These are phyloP conservation scores for Omphalotus olearius DNA, from an alignment of 1,284 basidiomycete species.

Conservation along the genomic window DNA sequence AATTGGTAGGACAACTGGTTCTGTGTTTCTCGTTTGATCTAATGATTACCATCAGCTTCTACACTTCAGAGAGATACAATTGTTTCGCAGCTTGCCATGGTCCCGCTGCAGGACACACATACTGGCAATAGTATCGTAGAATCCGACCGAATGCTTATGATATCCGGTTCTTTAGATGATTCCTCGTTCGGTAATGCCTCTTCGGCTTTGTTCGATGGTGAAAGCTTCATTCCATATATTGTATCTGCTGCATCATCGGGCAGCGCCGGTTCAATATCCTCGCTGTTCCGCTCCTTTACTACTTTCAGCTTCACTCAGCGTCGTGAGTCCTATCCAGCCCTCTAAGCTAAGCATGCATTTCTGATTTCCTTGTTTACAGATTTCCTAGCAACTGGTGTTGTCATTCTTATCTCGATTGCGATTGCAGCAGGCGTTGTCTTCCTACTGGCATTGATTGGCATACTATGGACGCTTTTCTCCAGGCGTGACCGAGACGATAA, in stretches of 20 bases:
- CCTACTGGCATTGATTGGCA: constrained; percentile 82
- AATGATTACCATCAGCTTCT: constrained; percentile 36
- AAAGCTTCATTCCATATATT: constrained; percentile 81
- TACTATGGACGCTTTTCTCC: constrained; percentile 86
- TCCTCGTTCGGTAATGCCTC: constrained; percentile 75
- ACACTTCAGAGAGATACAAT: constrained; percentile 50
- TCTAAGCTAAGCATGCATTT: constrained; percentile 4
- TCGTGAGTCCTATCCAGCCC: constrained; percentile 44
- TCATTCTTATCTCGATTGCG: constrained; percentile 96
- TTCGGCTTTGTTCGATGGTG: constrained; percentile 85
- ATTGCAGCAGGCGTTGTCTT: constrained; percentile 95
- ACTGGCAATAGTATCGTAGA: constrained; percentile 69
- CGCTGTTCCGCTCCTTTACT: constrained; percentile 78
- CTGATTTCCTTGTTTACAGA: constrained; percentile 37
- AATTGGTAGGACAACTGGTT: constrained; percentile 43
- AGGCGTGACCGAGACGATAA: constrained; percentile 74
- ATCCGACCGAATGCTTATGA: constrained; percentile 85
- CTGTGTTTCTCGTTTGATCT: neutral
- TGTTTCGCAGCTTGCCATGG: constrained; percentile 85
- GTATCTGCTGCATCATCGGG: constrained; percentile 68
- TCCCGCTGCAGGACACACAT: constrained; percentile 80
- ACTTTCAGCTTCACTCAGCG: constrained; percentile 71
- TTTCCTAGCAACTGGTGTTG: constrained; percentile 86
- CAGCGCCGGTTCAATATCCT: constrained; percentile 67
- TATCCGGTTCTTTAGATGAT: constrained; percentile 79